Evolutionary conservation across 768 basidiomycete genomes (phyloP), one percentile per base, ranked within the genome.

Genomic region (Suillus discolor): DNA sequence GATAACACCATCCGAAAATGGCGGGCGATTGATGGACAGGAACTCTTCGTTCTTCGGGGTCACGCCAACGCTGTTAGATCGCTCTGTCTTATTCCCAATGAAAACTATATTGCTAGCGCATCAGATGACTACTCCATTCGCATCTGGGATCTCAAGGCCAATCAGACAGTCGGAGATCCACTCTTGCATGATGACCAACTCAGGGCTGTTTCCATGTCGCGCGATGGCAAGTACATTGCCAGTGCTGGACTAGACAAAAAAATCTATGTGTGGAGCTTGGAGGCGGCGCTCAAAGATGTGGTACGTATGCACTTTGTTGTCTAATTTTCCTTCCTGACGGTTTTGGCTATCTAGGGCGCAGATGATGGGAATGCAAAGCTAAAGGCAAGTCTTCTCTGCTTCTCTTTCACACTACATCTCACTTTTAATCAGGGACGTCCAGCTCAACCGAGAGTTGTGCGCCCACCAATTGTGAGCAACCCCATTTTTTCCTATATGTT

Each of bases 161-260:
- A 62, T 49, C 42, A 49, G 47, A 28, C 6, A 31, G 9, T 62
- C 4, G 61, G 61, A 12, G 82, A 82, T 1, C 73, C 84, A 3
- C 76, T 83, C 64, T 93, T 93, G 0, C 96, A 97, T 73, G 88
- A 84, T 11, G 92, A 93, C 69, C 90, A 93, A 76, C 85, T 97
- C 0, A 81, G 91, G 36, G 82, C 85, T 6, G 81, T 97, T 4
- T 91, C 94, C 5, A 71, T 96, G 44, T 94, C 91, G 69, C 82
- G 0, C 28, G 93, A 97, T 78, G 94, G 91, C 15, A 88, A 84
- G 71, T 86, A 88, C 62, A 81, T 97, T 5, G 93, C 88, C 3
- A 94, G 90, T 70, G 94, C 88, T 15, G 94, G 95, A 0, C 85
- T 85, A 71, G 95, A 97, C 73, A 82, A 86, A 66, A 80, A 84